Base-by-base conservation (phyloP, 169 alveolate genomes). In the Plasmodium ovale region DNA sequence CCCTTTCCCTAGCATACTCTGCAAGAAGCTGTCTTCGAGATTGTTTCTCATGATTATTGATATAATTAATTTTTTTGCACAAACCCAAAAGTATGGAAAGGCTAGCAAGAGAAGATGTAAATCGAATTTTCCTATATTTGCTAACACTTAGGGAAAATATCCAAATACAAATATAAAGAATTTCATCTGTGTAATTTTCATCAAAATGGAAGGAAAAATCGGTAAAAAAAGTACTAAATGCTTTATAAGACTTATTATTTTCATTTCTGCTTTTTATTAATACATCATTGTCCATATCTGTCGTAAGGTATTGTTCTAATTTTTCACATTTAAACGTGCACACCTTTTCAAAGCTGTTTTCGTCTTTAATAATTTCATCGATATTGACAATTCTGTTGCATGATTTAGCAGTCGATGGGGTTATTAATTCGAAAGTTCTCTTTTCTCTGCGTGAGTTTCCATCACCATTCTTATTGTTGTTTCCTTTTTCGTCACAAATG, bases 151-250 rank as follows among this genome's bases (percentile, higher is more conserved):
- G 51, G 37, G 91, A 31, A 71, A 85, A 85, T 42, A 85, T 58
- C 91, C 91, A 85, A 58, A 64, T 85, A 49, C 85, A 85, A 33
- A 85, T 71, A 44, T 85, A 85, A 62, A 85, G 37, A n/a, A 85
- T 58, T n/a, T 85, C 85, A 51, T 85, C 23, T 58, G 69, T 85
- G 62, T 85, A 70, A 54, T 54, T 85, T 44, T 85, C 91, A 39
- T 85, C 91, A 69, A 85, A 85, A 67, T 85, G 91, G 21, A 33
- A 85, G 10, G 87, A 37, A 85, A 85, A 85, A 42, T 85, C 91
- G 25, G 72, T 16, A 71, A 85, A 85, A 64, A 85, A 85, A 12
- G 31, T 70, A 14, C 70, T 21, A 58, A 85, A 85, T 21, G 87
- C 60, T 58, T 85, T 85, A 58, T 85, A 85, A 0, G 91, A 85